Percentiles rank a stretch among this genome's conserved stretches.
These are phyloP conservation scores for Gossypium sturtianum DNA, from an alignment of 345 rosid genomes.

Conservation along the genomic window DNA sequence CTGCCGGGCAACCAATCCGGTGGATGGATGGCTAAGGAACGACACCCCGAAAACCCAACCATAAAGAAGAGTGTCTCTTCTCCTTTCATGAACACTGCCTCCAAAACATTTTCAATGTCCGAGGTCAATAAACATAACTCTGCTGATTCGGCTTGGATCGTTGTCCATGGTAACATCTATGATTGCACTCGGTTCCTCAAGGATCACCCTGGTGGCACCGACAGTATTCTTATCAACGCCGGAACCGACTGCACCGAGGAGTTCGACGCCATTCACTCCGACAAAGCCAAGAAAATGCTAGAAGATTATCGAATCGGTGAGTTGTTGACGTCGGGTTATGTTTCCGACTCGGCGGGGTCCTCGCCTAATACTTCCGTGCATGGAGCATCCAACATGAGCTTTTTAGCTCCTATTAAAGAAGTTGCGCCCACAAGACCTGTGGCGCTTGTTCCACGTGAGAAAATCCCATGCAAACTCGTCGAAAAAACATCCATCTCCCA, in stretches of 20 bases:
- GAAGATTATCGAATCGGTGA: conserved; percentile 80
- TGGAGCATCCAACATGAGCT: conserved; percentile 35
- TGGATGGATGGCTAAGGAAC: conserved; percentile 97
- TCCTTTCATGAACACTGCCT: conserved; percentile 82
- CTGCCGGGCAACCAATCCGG: conserved; percentile 86
- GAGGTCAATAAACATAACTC: conserved; percentile 72
- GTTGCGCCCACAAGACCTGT: conserved; percentile 26
- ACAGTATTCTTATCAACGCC: conserved; percentile 82
- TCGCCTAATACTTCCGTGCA: conserved; percentile 72
- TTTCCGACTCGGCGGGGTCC: conserved; percentile 49
- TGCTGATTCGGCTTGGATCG: conserved; percentile 78
- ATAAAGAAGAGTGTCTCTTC: conserved; percentile 70
- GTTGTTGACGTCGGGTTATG: conserved; percentile 45
- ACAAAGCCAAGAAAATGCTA: conserved; percentile 72
- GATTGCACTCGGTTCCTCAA: conserved; percentile 84
- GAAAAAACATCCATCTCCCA: conserved; percentile 67
- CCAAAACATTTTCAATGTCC: conserved; percentile 52
- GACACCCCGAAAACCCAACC: conserved; percentile 47
- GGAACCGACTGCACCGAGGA: conserved; percentile 96
- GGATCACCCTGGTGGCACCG: conserved; percentile 89
- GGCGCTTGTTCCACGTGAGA: conserved; percentile 74
- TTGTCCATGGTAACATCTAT: conserved; percentile 91
- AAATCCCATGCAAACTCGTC: conserved; percentile 64
- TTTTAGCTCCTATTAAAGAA: conserved; percentile 67
- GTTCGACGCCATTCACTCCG: conserved; percentile 91